Evolutionary conservation across 2,329 filamentous ascomycete genomes (phyloP), one percentile per base, ranked within the genome.

Genomic region (Boeremia lycopersici): DNA sequence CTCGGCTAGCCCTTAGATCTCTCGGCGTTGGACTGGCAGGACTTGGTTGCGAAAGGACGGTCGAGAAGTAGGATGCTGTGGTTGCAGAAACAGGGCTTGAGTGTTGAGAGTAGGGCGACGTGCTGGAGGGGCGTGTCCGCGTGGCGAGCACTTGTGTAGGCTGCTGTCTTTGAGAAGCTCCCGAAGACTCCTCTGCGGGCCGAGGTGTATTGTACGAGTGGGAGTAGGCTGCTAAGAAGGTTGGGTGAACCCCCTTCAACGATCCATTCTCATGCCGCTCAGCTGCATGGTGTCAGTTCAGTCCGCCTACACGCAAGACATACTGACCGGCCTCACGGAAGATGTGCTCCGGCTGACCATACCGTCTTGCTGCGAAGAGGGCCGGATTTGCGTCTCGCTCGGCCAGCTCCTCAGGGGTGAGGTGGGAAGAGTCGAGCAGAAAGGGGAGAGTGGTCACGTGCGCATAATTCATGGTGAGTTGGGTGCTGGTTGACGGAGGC

Each of bases 311-410:
- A 7, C 3, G 15, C 15, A 11, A 47, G 19, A 9, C 15, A 17
- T n/a, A 43, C 40, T 39, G 0, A 51, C 48, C 40, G 4, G 48
- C 48, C 25, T 40, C 40, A 5, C 15, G n/a, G 10, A 51, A 51
- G 12, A 51, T 38, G 13, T 44, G 28, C 13, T 51, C 40, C 2
- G 48, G 48, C 19, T 39, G 33, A 4, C 48, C 33, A 33, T 51
- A 51, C 4, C 48, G 39, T 19, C 15, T 36, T 11, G 40, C 36
- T 13, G 40, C 48, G 23, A 42, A 51, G 3, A 44, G n/a, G 1
- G 48, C 17, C 9, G 39, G 48, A 19, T 44, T 44, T 8, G 23
- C 15, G 8, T 30, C 26, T 38, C 48, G 40, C 26, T 51, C 48
- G 9, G 31, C 40, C 2, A 36, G 10, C 28, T 51, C 48, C 8